These are phyloP conservation scores for Suillus variegatus DNA, from an alignment of 768 basidiomycete genomes.

Conservation along the genomic window DNA sequence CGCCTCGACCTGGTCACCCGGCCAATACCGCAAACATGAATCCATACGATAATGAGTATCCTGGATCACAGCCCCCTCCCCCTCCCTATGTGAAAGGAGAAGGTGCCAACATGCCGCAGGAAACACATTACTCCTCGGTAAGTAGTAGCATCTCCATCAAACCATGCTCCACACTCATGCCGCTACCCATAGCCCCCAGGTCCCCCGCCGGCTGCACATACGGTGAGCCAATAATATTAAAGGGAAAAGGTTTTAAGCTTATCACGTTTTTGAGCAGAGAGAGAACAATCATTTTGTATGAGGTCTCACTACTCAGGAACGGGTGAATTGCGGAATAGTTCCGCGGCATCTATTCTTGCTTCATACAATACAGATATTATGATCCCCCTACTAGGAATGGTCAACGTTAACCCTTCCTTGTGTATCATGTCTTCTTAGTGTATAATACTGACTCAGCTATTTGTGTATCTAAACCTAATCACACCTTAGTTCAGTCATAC, in stretches of 20 bases:
- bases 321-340: not conserved
- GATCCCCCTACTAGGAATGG: not conserved
- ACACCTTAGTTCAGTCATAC: not conserved
- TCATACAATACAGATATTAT: not conserved
- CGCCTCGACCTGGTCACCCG: not conserved
- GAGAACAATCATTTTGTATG: constrained; percentile 1
- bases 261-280: not conserved
- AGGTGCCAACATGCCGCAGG: constrained; percentile 5
- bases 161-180: not conserved
- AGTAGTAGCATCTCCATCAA: constrained; percentile 4
- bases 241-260: not conserved
- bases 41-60: not conserved
- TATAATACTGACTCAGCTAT: not conserved
- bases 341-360: constrained; percentile 4
- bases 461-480: not conserved
- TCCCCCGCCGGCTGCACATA: constrained; percentile 8
- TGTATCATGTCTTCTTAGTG: not conserved
- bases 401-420: not conserved
- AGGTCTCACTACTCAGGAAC: not conserved
- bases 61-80: constrained; percentile 1
- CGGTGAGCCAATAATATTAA: constrained; percentile 4
- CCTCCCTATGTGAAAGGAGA: constrained; percentile 8
- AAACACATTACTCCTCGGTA: constrained; percentile 16
- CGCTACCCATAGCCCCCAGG: constrained; percentile 12
- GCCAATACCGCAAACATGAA: not conserved